Conservation (phyloP, 176 grass and related monocot genomes). For the Calamus simplicifolius region DNA sequence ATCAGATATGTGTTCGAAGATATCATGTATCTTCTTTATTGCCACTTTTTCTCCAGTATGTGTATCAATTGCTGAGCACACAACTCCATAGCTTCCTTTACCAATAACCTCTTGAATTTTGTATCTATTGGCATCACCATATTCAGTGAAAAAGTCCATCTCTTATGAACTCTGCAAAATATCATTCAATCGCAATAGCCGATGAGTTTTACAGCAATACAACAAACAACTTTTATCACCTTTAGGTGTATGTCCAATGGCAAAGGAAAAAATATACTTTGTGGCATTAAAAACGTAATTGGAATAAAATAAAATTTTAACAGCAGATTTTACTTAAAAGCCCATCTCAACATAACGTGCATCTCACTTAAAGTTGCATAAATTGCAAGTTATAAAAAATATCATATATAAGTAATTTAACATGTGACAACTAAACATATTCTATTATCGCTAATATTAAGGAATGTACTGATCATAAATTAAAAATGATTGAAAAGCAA, state of each 20-base stretch:
- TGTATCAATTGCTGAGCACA: slow-evolving; percentile 82
- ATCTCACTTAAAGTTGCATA: too few relatives aligned
- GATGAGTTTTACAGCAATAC: neutral
- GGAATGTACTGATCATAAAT: too few relatives aligned
- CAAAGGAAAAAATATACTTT: neutral
- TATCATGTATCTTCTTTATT: slow-evolving; percentile 87
- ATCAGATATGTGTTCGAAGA: slow-evolving; percentile 83
- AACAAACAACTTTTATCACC: neutral
- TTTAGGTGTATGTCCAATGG: neutral
- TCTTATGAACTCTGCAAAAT: slow-evolving; percentile 60
- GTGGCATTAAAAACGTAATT: neutral
- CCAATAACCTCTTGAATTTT: slow-evolving; percentile 82
- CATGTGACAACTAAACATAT: too few relatives aligned
- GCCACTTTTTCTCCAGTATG: slow-evolving; percentile 88
- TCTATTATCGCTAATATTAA: too few relatives aligned
- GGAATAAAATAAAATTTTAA: too few relatives aligned
- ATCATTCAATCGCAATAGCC: neutral
- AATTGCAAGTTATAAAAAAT: too few relatives aligned
- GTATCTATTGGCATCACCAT: slow-evolving; percentile 71
- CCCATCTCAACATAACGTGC: too few relatives aligned
- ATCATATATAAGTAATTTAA: too few relatives aligned
- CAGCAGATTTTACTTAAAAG: too few relatives aligned
- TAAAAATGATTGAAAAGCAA: too few relatives aligned
- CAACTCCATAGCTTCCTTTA: slow-evolving; percentile 89
- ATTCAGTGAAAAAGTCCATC: slow-evolving; percentile 89